Conservation (phyloP, 1,139 yeast genomes). For the Yamadazyma atlantica region DNA sequence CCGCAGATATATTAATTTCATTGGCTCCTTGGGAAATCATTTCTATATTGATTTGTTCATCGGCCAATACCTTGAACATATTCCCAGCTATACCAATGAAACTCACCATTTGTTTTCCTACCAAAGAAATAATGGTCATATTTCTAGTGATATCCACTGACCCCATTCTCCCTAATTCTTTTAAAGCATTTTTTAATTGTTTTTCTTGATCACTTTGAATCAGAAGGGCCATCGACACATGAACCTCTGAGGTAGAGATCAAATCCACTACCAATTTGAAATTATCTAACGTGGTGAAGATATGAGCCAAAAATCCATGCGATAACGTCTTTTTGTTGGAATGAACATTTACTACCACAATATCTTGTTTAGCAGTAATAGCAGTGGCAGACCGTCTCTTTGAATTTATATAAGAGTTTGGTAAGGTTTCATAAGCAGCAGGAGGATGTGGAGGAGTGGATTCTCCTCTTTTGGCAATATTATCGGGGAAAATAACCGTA, state of each 20-base stretch:
- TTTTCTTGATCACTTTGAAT: conserved; percentile 63
- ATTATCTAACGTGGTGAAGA: conserved; percentile 82
- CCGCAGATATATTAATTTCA: conserved; percentile 95
- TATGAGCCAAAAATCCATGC: conserved; percentile 91
- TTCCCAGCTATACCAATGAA: conserved; percentile 96
- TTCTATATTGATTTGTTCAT: conserved; percentile 88
- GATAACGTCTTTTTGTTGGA: conserved; percentile 90
- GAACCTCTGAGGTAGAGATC: conserved; percentile 96
- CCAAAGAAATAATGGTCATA: conserved; percentile 89
- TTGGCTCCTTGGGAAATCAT: conserved; percentile 99
- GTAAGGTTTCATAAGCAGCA: conserved; percentile 59
- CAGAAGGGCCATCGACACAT: conserved; percentile 95
- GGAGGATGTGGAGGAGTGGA: conserved; percentile 96
- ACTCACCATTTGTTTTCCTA: conserved; percentile 96
- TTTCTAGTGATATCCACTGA: conserved; percentile 83
- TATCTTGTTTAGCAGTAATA: conserved; percentile 90
- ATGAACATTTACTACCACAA: conserved; percentile 88
- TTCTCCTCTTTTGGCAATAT: conserved; percentile 80
- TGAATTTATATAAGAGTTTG: conserved; percentile 44
- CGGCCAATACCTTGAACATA: conserved; percentile 93
- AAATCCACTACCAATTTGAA: conserved; percentile 89
- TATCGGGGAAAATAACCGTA: conserved; percentile 90
- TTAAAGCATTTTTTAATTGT: conserved; percentile 66
- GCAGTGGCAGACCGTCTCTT: conserved; percentile 89
- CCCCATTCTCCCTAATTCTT: conserved; percentile 78